Evolutionary conservation across 345 rosid species (phyloP).

Genomic region (Eucalyptus regnans): DNA sequence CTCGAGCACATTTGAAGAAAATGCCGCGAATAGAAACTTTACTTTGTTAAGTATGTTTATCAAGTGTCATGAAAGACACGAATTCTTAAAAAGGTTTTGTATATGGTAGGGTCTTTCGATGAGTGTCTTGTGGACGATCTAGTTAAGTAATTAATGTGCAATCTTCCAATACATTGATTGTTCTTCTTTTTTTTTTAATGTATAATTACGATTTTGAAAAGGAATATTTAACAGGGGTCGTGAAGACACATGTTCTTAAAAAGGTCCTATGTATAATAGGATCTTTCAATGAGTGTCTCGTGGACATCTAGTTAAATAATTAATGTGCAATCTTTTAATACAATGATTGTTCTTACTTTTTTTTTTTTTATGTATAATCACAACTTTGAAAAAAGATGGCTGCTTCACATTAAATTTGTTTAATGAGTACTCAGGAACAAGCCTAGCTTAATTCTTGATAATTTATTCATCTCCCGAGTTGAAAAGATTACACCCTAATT

Average conservation of each 20-base stretch:
- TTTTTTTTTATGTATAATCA: not conserved
- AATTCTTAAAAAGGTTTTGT: fast-evolving
- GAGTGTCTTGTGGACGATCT: not conserved
- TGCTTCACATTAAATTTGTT: not conserved
- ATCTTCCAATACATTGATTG: not conserved
- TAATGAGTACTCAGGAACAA: not conserved
- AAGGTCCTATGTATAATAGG: too few relatives aligned
- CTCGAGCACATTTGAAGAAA: not conserved
- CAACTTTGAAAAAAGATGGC: not conserved
- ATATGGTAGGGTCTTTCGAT: not conserved
- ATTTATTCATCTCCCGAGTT: not conserved
- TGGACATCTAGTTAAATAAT: too few relatives aligned
- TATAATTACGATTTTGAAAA: not conserved
- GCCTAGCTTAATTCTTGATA: not conserved
- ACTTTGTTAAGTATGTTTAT: not conserved
- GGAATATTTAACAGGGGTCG: too few relatives aligned
- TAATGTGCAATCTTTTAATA: too few relatives aligned
- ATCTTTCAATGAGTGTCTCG: too few relatives aligned
- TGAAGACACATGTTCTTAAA: too few relatives aligned
- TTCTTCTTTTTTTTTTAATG: not conserved
- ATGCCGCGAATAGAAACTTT: fast-evolving
- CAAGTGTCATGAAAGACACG: fast-evolving
- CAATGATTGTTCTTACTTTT: too few relatives aligned
- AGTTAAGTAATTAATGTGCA: not conserved
- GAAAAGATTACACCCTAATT: not conserved